Evolutionary conservation across 176 grass and related monocot species (phyloP).

Genomic region (Triticum urartu): DNA sequence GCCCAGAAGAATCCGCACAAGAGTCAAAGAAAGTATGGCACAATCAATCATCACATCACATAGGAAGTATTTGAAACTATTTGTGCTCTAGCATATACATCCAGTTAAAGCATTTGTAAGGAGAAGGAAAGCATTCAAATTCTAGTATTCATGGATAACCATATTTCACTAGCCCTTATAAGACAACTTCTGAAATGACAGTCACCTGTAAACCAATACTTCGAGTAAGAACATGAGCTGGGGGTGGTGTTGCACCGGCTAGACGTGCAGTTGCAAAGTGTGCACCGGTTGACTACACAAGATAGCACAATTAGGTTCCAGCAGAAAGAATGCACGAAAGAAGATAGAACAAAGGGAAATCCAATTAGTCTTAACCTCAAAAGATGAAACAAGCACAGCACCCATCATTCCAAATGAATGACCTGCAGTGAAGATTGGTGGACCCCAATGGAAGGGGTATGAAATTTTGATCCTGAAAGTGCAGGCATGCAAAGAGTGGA

Average conservation of each 20-base stretch:
- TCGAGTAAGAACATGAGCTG: slow-evolving; percentile 74
- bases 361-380: slow-evolving; percentile 63
- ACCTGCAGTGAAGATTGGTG: slow-evolving; percentile 85
- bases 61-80: neutral
- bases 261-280: slow-evolving; percentile 88
- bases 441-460: slow-evolving; percentile 94
- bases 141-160: slow-evolving; percentile 12
- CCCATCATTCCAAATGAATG: slow-evolving; percentile 99
- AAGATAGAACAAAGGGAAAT: slow-evolving; percentile 19
- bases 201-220: slow-evolving; percentile 90
- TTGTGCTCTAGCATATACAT: neutral
- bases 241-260: slow-evolving; percentile 91
- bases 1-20: neutral
- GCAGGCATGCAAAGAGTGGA: slow-evolving; percentile 25
- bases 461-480: slow-evolving; percentile 87
- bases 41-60: slow-evolving; percentile 2
- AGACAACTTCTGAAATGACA: slow-evolving; percentile 23
- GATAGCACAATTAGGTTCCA: slow-evolving; percentile 16
- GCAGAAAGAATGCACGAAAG: slow-evolving; percentile 4
- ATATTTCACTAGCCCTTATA: neutral
- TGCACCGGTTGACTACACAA: slow-evolving; percentile 86
- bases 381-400: slow-evolving; percentile 93
- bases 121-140: slow-evolving; percentile 6
- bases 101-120: slow-evolving; percentile 6
- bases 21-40: neutral